phyloP scores from a whole-genome alignment of 2,329 filamentous ascomycete genomes.

The Ceratocystis variospora region DNA sequence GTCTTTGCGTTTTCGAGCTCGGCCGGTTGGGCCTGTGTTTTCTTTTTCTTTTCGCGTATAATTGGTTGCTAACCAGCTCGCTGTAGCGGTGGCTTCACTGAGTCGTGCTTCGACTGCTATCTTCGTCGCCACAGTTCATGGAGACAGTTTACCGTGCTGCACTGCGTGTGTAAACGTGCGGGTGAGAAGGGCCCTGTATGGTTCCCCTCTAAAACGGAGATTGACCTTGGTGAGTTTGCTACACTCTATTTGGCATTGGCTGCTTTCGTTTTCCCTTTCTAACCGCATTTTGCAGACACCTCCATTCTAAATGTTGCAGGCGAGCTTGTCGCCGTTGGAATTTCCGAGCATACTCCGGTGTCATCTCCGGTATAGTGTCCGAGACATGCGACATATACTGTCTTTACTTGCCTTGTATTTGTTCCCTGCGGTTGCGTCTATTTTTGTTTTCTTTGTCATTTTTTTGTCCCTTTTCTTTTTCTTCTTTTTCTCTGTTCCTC shows the following conservation, averaged over 20 bases:
- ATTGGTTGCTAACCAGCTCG: neutral
- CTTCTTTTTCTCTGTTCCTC: neutral
- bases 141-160: slow-evolving; percentile 16
- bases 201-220: slow-evolving; percentile 18
- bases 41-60: neutral
- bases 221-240: slow-evolving; percentile 15
- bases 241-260: neutral
- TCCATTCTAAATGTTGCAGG: slow-evolving; percentile 14
- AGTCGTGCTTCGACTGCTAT: slow-evolving; percentile 16
- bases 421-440: neutral
- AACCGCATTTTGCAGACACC: slow-evolving; percentile 4
- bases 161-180: slow-evolving; percentile 16
- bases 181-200: slow-evolving; percentile 15
- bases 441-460: neutral
- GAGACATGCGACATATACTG: neutral
- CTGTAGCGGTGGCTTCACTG: slow-evolving; percentile 15
- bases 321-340: slow-evolving; percentile 9
- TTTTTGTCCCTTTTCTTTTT: no score
- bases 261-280: neutral
- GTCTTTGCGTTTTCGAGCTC: neutral
- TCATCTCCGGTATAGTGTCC: slow-evolving; percentile 2
- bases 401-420: neutral
- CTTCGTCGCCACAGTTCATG: slow-evolving; percentile 15
- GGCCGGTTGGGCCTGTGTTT: neutral
- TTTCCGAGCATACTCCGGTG: slow-evolving; percentile 3